A percentile compares a stretch with the other conserved stretches of the same genome.
Evolutionary conservation across 208 protist genomes (phyloP).

Genomic region (Polymyxa betae): DNA sequence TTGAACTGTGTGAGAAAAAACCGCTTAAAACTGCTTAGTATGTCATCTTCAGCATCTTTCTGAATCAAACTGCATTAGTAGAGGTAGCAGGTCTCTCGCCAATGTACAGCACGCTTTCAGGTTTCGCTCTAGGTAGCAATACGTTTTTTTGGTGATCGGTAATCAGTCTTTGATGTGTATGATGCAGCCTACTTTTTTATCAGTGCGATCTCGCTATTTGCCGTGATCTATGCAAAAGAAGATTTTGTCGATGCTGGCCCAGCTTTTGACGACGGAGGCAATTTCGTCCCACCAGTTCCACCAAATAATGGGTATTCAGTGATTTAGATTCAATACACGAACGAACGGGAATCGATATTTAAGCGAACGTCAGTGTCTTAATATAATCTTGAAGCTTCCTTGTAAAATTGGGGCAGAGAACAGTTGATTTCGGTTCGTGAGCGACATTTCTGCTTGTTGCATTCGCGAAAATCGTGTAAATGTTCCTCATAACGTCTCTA

Average conservation of each 20-base stretch:
- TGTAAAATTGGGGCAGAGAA: background rate
- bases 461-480: background rate
- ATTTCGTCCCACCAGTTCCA: background rate
- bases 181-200: constrained; percentile 16
- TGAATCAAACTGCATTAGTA: constrained; percentile 13
- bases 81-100: background rate
- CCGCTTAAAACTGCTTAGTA: background rate
- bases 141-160: background rate
- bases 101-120: background rate
- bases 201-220: constrained; percentile 47
- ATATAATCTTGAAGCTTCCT: constrained; percentile 25
- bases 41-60: constrained; percentile 21
- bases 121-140: constrained; percentile 35
- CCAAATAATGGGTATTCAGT: background rate
- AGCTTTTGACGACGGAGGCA: constrained; percentile 16
- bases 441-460: background rate
- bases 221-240: background rate
- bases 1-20: background rate
- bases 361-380: background rate
- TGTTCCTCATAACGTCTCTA: background rate
- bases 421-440: background rate
- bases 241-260: constrained; percentile 20
- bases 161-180: background rate
- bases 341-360: background rate
- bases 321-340: background rate